Evolutionary conservation across 805 yeast species (phyloP).

Genomic region (Kluyveromyces dobzhanskii): DNA sequence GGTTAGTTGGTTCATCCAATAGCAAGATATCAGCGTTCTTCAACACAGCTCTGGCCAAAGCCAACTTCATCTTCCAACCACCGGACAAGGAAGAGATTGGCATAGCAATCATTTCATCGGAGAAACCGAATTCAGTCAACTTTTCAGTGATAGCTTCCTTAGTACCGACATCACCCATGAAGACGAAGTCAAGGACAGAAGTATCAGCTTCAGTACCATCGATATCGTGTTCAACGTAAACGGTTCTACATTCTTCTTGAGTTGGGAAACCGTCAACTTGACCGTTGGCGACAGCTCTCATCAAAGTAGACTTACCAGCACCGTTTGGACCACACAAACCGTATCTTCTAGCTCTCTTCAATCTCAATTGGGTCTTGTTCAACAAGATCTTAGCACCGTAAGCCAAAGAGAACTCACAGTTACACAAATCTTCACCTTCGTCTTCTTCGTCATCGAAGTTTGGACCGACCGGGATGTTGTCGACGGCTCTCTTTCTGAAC

Average conservation of each 20-base stretch:
- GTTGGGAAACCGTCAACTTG: slow-evolving; percentile 99
- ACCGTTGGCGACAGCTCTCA: slow-evolving; percentile 96
- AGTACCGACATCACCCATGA: slow-evolving; percentile 65
- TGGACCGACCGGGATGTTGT: slow-evolving; percentile 96
- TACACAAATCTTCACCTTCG: slow-evolving; percentile 99
- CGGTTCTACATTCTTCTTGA: slow-evolving; percentile 98
- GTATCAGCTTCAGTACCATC: slow-evolving; percentile 98
- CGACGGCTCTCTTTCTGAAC: slow-evolving; percentile 92
- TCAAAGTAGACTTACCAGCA: slow-evolving; percentile 98
- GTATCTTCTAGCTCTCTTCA: slow-evolving; percentile 98
- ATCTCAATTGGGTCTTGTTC: slow-evolving; percentile 98
- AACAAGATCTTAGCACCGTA: slow-evolving; percentile 99
- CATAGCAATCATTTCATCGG: slow-evolving; percentile 87
- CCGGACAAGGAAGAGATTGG: slow-evolving; percentile 97
- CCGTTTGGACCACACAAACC: slow-evolving; percentile 99
- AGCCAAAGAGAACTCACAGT: slow-evolving; percentile 99
- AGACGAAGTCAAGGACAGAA: slow-evolving; percentile 86
- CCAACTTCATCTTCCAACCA: slow-evolving; percentile 99
- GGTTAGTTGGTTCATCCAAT: slow-evolving; percentile 99
- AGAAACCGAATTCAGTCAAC: slow-evolving; percentile 85
- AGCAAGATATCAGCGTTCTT: slow-evolving; percentile 96
- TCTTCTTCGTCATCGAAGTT: slow-evolving; percentile 93
- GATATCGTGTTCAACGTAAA: slow-evolving; percentile 98
- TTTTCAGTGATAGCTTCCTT: slow-evolving; percentile 63
- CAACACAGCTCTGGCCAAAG: slow-evolving; percentile 98